Evolutionary conservation across 2,329 filamentous ascomycete genomes (phyloP), one percentile per base, ranked within the genome.

Genomic region (Botrytis fabae): DNA sequence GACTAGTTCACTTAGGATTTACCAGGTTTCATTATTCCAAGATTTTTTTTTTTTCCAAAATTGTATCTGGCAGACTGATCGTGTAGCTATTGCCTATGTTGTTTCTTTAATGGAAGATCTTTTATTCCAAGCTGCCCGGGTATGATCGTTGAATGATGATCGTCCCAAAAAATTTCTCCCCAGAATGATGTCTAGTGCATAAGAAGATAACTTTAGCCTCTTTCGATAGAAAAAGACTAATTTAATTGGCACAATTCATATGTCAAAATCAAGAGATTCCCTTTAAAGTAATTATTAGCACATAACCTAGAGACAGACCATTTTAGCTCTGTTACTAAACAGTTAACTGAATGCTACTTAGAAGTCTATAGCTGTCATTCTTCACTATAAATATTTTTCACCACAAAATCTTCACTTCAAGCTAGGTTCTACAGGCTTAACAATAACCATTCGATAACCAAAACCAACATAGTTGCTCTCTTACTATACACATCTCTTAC

Each of bases 51-150:
- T 5, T 16, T 44, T n/a, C 42, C 3, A 14, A 16, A 16, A 44
- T 16, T 14, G 4, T 16, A 44, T 54, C n/a, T 28, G 18, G 3
- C 4, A 18, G 16, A 7, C 5, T 18, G 28, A 28, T 54, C 6
- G 18, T 16, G n/a, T 14, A 18, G 6, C 2, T 2, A 7, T 1
- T 6, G 8, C 18, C 2, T 18, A 18, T 28, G n/a, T 18, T 18
- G 1, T 28, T 28, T 6, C 51, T 54, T 18, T 4, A 28, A 16
- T 28, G 2, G n/a, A 28, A 54, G 51, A 28, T 10, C 1, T 54
- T n/a, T 18, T 16, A 6, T 54, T 54, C 5, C 7, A 8, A 28
- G 7, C 14, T 28, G 25, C 12, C 25, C 5, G 28, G 14, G 25
- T 28, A 54, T 7, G 14, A 28, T n/a, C 48, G 6, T 28, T 16